A percentile compares a stretch with the other conserved stretches of the same genome.
Conservation (phyloP, 306 rosid species). For the Hippophae gyantsensis region DNA sequence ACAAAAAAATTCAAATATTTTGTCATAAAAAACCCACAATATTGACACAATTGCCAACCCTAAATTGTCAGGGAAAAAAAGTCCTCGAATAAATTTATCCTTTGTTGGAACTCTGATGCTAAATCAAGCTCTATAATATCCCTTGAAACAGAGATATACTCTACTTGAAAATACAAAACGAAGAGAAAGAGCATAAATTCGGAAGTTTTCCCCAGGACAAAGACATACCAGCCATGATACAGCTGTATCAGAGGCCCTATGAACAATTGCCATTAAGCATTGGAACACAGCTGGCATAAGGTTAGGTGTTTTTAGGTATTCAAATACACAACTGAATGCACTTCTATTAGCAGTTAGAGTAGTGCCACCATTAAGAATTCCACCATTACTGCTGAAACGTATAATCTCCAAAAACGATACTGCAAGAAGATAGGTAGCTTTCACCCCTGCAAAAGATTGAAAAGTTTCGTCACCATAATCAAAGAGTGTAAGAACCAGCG, state of each 20-base stretch:
- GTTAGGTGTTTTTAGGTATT: conserved; percentile 91
- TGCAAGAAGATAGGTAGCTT: conserved; percentile 98
- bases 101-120: neutral
- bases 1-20: too few relatives aligned
- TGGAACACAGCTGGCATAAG: conserved; percentile 94
- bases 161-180: neutral
- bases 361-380: conserved; percentile 77
- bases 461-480: conserved; percentile 14
- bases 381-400: conserved; percentile 96
- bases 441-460: conserved; percentile 61
- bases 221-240: conserved; percentile 79
- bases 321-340: conserved; percentile 91
- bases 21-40: too few relatives aligned
- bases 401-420: conserved; percentile 93
- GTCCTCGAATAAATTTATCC: too few relatives aligned
- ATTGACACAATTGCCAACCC: too few relatives aligned
- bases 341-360: conserved; percentile 57
- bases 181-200: conserved; percentile 13
- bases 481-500: conserved; percentile 5
- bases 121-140: neutral
- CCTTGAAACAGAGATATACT: neutral
- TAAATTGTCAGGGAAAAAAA: too few relatives aligned
- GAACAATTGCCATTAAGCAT: conserved; percentile 84
- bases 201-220: conserved; percentile 15
- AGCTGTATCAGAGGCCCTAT: conserved; percentile 85